Conservation (phyloP, 257 asterid genomes). For the Cordia subcordata region DNA sequence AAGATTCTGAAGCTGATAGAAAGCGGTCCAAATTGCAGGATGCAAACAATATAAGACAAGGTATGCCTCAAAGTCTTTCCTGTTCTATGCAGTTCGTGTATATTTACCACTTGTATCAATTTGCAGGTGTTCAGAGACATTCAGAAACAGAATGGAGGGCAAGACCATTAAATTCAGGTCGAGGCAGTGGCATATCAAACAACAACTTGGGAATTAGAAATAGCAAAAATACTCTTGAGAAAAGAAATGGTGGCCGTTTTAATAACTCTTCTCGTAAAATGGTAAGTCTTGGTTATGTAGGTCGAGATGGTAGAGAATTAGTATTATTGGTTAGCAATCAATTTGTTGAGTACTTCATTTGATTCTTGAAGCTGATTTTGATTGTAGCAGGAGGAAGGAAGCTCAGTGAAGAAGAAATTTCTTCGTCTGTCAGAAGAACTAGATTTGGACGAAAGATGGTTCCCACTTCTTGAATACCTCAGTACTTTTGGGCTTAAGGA, state of each 20-base stretch:
- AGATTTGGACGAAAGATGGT: slow-evolving; percentile 71
- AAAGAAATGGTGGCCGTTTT: slow-evolving; percentile 19
- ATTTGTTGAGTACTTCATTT: slow-evolving; percentile 10
- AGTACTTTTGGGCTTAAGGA: slow-evolving; percentile 79
- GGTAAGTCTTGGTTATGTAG: slow-evolving; percentile 18
- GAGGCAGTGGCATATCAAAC: slow-evolving; percentile 19
- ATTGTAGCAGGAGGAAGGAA: slow-evolving; percentile 45
- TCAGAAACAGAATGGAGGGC: slow-evolving; percentile 22
- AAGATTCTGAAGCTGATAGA: slow-evolving; percentile 48
- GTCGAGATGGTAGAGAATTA: slow-evolving; percentile 28
- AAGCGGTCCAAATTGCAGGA: slow-evolving; percentile 40
- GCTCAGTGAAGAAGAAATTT: slow-evolving; percentile 37
- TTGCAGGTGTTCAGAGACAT: slow-evolving; percentile 38
- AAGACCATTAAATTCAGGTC: slow-evolving; percentile 26
- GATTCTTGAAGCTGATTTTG: slow-evolving; percentile 12
- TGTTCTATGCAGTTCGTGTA: not conserved
- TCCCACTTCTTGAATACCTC: slow-evolving; percentile 81
- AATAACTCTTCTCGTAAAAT: slow-evolving; percentile 16
- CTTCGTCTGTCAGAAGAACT: slow-evolving; percentile 58
- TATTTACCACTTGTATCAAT: slow-evolving; percentile 3
- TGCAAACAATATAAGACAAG: slow-evolving; percentile 36
- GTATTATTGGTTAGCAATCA: slow-evolving; percentile 24
- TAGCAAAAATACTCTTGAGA: slow-evolving; percentile 17
- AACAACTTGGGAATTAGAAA: slow-evolving; percentile 29
- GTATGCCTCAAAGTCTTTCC: slow-evolving; percentile 19